phyloP scores from a whole-genome alignment of 1,139 yeast genomes.

The Scheffersomyces segobiensis region DNA sequence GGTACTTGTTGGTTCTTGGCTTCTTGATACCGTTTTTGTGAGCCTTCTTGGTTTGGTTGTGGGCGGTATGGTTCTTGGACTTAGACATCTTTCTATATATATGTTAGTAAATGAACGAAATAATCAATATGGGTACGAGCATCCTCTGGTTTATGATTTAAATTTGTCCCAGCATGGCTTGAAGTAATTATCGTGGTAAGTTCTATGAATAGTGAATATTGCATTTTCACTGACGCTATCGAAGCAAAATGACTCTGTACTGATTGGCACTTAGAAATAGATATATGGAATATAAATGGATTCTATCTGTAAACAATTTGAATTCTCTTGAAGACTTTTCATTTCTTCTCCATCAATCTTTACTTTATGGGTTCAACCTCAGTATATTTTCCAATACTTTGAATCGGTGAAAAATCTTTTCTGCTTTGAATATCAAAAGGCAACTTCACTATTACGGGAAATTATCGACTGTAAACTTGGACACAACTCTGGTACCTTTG shows the following conservation, averaged over 20 bases:
- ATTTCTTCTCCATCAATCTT: not conserved
- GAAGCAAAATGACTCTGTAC: too few relatives aligned
- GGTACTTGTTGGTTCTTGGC: slow-evolving; percentile 97
- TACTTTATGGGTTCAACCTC: not conserved
- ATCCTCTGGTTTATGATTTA: not conserved
- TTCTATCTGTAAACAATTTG: too few relatives aligned
- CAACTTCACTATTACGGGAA: not conserved
- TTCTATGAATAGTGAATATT: not conserved
- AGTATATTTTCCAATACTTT: not conserved
- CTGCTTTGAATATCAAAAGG: not conserved
- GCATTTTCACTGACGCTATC: not conserved
- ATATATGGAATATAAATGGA: too few relatives aligned
- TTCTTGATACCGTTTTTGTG: slow-evolving; percentile 99
- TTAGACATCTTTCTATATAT: slow-evolving; percentile 69
- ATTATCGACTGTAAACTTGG: not conserved
- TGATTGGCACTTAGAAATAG: too few relatives aligned
- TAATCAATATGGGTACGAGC: not conserved
- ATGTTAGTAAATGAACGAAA: slow-evolving; percentile 26
- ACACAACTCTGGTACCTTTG: not conserved
- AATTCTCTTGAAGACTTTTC: not conserved
- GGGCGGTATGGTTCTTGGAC: slow-evolving; percentile 99
- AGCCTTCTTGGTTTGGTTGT: slow-evolving; percentile 99
- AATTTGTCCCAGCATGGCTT: too few relatives aligned
- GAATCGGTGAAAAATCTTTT: not conserved
- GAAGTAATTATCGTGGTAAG: too few relatives aligned